Conservation (phyloP, 2,329 filamentous ascomycete species). For the Fusarium euwallaceae region DNA sequence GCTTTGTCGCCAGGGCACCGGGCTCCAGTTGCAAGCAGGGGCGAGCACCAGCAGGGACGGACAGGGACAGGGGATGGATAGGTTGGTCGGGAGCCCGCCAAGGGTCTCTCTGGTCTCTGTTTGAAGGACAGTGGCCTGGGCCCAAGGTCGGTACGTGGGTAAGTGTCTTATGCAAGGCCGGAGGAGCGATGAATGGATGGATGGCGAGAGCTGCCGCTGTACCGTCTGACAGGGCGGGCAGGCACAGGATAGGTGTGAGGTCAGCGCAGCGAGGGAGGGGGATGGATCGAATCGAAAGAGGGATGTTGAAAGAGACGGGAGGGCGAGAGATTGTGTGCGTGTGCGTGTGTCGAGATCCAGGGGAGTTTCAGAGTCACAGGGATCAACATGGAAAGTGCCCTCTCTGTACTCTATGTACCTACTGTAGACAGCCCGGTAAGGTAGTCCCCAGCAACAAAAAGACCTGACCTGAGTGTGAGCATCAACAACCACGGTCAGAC, state of each 20-base stretch:
- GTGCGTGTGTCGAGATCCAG: slow-evolving; percentile 39
- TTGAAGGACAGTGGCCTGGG: slow-evolving; percentile 12
- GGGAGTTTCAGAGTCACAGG: slow-evolving; percentile 48
- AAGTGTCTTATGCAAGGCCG: slow-evolving; percentile 1
- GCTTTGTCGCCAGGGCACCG: slow-evolving; percentile 44
- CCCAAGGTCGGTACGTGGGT: slow-evolving; percentile 1
- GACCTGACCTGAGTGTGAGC: slow-evolving; percentile 11
- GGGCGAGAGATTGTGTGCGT: slow-evolving; percentile 12
- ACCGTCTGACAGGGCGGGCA: slow-evolving; percentile 14
- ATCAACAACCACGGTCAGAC: slow-evolving; percentile 26
- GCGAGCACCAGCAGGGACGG: slow-evolving; percentile 21
- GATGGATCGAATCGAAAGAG: slow-evolving; percentile 21
- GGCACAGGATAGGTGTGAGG: slow-evolving; percentile 11
- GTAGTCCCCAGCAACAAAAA: slow-evolving; percentile 28
- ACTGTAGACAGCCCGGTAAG: not conserved
- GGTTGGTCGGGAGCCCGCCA: slow-evolving; percentile 31
- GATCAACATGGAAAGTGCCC: slow-evolving; percentile 43
- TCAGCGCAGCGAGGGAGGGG: slow-evolving; percentile 15
- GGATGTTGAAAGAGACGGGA: slow-evolving; percentile 14
- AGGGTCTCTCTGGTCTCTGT: slow-evolving; percentile 34
- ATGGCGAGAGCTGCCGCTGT: slow-evolving; percentile 11
- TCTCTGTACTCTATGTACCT: slow-evolving; percentile 2
- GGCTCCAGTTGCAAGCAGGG: slow-evolving; percentile 43
- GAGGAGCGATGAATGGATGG: slow-evolving; percentile 9
- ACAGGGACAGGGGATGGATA: slow-evolving; percentile 38